phyloP scores from a whole-genome alignment of 805 yeast species.

The Jamesozyma spencerorum region DNA sequence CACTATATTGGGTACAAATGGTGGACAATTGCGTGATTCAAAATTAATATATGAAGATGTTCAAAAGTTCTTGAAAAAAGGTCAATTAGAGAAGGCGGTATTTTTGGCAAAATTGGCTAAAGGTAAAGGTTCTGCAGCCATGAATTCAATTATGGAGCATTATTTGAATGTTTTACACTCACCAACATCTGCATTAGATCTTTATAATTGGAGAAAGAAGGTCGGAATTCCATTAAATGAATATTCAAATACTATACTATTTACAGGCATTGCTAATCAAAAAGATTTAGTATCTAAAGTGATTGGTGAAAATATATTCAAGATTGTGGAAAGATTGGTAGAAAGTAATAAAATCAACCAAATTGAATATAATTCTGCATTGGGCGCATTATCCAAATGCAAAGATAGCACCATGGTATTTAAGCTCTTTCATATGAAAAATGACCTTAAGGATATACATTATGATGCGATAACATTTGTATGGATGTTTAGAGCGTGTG shows the following conservation, averaged over 20 bases:
- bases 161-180: constrained; percentile 34
- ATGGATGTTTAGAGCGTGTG: constrained; percentile 17
- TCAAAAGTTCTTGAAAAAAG: constrained; percentile 40
- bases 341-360: constrained; percentile 28
- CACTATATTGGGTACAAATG: constrained; percentile 50
- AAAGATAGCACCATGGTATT: constrained; percentile 32
- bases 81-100: constrained; percentile 44
- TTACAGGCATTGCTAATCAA: constrained; percentile 37
- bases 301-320: constrained; percentile 30
- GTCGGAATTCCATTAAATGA: constrained; percentile 50
- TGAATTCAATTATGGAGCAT: constrained; percentile 53
- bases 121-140: constrained; percentile 45
- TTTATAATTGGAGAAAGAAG: constrained; percentile 48
- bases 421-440: constrained; percentile 29
- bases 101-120: constrained; percentile 41
- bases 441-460: constrained; percentile 10
- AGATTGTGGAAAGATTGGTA: constrained; percentile 27
- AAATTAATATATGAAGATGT: constrained; percentile 46
- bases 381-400: constrained; percentile 37
- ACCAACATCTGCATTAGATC: constrained; percentile 40
- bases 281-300: constrained; percentile 24
- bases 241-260: constrained; percentile 38
- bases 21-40: constrained; percentile 50
- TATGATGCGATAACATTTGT: constrained; percentile 21
- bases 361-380: constrained; percentile 38